Evolutionary conservation across 2,329 filamentous ascomycete genomes (phyloP).

Genomic region (Fusarium robinianum): DNA sequence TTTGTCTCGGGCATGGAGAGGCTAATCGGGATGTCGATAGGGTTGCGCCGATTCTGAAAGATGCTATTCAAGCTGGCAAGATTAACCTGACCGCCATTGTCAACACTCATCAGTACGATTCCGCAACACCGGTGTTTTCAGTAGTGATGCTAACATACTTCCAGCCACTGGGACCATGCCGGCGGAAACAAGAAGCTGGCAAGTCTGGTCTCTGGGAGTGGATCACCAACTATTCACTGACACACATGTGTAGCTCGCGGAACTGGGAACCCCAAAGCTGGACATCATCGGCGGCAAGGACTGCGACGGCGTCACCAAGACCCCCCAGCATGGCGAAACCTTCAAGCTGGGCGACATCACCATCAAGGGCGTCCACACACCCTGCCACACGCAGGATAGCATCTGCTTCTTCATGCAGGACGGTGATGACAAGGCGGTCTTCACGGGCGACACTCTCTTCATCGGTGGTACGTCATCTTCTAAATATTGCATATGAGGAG

Average conservation of each 20-base stretch:
- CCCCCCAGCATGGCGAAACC: conserved; percentile 72
- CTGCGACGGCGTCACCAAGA: conserved; percentile 78
- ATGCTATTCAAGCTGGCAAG: conserved; percentile 69
- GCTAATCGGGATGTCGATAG: conserved; percentile 45
- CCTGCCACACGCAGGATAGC: conserved; percentile 97
- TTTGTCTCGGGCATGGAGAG: no score
- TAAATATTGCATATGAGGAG: background rate
- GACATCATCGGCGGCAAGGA: conserved; percentile 87
- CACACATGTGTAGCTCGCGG: conserved; percentile 38
- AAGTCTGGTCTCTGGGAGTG: conserved; percentile 34
- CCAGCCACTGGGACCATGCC: conserved; percentile 89
- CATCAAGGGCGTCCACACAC: conserved; percentile 89
- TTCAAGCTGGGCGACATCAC: conserved; percentile 85
- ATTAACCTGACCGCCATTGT: conserved; percentile 89
- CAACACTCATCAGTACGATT: conserved; percentile 93
- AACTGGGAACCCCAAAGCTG: conserved; percentile 62
- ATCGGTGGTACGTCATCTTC: conserved; percentile 69
- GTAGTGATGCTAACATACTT: conserved; percentile 6
- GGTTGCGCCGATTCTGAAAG: conserved; percentile 68
- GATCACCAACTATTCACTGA: background rate
- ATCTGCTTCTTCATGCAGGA: conserved; percentile 96
- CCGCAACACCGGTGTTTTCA: background rate
- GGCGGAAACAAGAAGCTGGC: conserved; percentile 88
- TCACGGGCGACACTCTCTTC: conserved; percentile 96
- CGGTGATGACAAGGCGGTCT: conserved; percentile 74